Base-by-base conservation (phyloP, 495 filamentous ascomycete species). In the Staphylotrichum longicolle region DNA sequence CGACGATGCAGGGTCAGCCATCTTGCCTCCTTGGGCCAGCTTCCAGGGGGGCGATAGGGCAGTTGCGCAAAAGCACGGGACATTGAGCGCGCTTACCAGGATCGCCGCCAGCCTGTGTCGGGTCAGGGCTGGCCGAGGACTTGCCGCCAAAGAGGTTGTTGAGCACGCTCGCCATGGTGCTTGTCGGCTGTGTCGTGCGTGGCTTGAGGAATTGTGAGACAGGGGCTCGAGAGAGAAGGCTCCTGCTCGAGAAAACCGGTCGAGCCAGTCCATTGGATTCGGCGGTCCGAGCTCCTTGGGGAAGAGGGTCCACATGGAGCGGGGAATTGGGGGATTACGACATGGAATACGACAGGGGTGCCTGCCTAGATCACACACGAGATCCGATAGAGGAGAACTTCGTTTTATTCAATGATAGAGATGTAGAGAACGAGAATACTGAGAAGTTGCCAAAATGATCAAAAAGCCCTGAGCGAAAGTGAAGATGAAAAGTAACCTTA, bases 81-180 rank as follows among this genome's bases (percentile, higher is more conserved):
- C 20, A 27, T 27, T 27, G 20, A 46, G 0, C 42, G 5, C 5
- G 67, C 85, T 72, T 80, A 89, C 86, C 86, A 74, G 86, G 82
- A 68, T 89, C 85, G 58, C 75, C 75, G 59, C 75, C 75, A 59
- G 77, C 76, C 49, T 62, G 48, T 20, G 42, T 63, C 54, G 77
- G 74, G 53, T 69, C 71, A 48, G 81, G 76, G 58, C 74, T 76
- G 54, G 65, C 74, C 35, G 82, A 74, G 62, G 83, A 71, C 77
- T 85, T 82, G 62, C 84, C 84, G 69, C 85, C 87, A 66, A 89
- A 85, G 63, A 89, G 71, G 71, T 84, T 85, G 72, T 86, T 86
- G 68, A 91, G 70, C 64, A 89, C 68, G 70, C 82, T 84, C 70
- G 86, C 87, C 88, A 91, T 91, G 57, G 68, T 72, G 60, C 39